Percentiles rank a stretch among this genome's conserved stretches.
These are phyloP conservation scores for Lasiodiplodia theobromae DNA, from an alignment of 2,329 filamentous ascomycete genomes.

Conservation along the genomic window DNA sequence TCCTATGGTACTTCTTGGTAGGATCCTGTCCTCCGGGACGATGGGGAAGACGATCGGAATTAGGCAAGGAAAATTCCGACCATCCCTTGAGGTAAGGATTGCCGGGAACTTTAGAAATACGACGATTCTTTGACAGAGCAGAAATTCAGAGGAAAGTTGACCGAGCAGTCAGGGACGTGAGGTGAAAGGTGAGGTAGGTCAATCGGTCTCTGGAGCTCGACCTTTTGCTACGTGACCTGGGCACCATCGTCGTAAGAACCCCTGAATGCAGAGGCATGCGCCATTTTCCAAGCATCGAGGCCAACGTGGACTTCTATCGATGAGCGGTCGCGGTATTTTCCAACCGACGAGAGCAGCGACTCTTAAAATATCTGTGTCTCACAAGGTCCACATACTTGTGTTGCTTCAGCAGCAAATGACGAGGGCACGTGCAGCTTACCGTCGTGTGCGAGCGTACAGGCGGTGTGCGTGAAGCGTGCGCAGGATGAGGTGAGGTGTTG, in stretches of 20 bases:
- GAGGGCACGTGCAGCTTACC: slow-evolving; percentile 25
- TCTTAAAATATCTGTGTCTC: slow-evolving; percentile 20
- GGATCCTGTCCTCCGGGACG: neutral
- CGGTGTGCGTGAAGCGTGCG: slow-evolving; percentile 25
- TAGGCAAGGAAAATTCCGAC: neutral
- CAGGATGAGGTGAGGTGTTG: slow-evolving; percentile 19
- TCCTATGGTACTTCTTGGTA: neutral
- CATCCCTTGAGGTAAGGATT: neutral
- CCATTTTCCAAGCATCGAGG: slow-evolving; percentile 11
- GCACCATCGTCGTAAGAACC: neutral
- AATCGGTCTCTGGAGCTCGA: neutral
- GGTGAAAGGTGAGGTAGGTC: too few species aligned
- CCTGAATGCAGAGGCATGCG: slow-evolving; percentile 10
- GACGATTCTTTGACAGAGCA: neutral
- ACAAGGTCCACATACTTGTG: slow-evolving; percentile 17
- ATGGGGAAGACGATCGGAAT: slow-evolving; percentile 6
- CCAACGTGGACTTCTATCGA: neutral
- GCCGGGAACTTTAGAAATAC: neutral
- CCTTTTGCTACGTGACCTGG: neutral
- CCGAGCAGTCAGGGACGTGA: neutral
- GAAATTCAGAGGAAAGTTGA: neutral
- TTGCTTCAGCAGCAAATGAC: slow-evolving; percentile 18
- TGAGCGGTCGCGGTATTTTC: slow-evolving; percentile 12
- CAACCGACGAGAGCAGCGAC: slow-evolving; percentile 10
- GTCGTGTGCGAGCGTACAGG: slow-evolving; percentile 18